Conservation (phyloP, 768 basidiomycete species). For the Cystobasidium ongulense region DNA sequence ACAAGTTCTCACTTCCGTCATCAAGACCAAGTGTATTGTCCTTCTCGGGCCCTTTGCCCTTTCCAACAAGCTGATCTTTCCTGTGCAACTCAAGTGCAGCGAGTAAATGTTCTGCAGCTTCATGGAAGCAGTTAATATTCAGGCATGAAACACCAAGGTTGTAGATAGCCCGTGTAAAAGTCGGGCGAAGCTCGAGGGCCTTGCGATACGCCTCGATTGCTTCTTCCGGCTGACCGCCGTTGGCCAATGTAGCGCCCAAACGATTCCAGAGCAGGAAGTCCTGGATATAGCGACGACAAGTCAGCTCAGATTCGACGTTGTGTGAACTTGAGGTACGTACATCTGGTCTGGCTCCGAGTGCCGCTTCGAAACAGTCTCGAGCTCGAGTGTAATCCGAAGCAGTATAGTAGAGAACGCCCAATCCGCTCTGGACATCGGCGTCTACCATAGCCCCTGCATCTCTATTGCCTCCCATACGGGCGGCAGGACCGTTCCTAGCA, state of each 20-base stretch:
- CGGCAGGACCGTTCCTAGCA: constrained; percentile 70
- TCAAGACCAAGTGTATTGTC: constrained; percentile 42
- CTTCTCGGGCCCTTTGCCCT: constrained; percentile 22
- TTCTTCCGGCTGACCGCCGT: constrained; percentile 88
- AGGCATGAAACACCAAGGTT: constrained; percentile 96
- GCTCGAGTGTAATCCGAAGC: constrained; percentile 77
- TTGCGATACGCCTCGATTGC: constrained; percentile 63
- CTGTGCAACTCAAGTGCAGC: constrained; percentile 68
- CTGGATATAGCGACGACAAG: constrained; percentile 44
- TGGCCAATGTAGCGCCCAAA: constrained; percentile 85
- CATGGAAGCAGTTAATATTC: constrained; percentile 89
- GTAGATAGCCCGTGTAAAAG: constrained; percentile 93
- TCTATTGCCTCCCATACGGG: constrained; percentile 46
- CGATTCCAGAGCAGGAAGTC: constrained; percentile 96
- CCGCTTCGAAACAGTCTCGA: constrained; percentile 88
- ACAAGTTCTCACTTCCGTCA: constrained; percentile 74
- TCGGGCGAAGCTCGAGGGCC: constrained; percentile 80
- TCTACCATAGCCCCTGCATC: constrained; percentile 45
- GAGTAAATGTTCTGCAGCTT: constrained; percentile 92
- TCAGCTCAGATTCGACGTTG: background rate
- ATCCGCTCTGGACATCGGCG: constrained; percentile 82
- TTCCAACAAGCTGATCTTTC: constrained; percentile 32
- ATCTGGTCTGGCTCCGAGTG: constrained; percentile 67
- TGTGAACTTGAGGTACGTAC: constrained; percentile 45
- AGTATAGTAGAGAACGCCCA: constrained; percentile 87